phyloP scores from a whole-genome alignment of 1,284 basidiomycete species.

The Blastosporella zonata region DNA sequence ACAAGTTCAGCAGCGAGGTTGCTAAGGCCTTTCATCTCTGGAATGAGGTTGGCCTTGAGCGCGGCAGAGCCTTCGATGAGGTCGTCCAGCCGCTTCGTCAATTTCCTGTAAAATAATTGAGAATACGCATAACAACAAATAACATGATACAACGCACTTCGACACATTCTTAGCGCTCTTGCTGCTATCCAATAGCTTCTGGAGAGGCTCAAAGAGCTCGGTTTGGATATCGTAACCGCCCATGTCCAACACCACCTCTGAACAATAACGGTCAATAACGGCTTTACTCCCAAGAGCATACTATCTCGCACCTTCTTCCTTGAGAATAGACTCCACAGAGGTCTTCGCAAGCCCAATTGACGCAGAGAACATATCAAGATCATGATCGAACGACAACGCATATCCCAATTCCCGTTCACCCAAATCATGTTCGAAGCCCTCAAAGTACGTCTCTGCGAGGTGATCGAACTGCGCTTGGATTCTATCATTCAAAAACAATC shows the following conservation, averaged over 20 bases:
- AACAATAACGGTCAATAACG: background rate
- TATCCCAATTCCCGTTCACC: slow-evolving; percentile 88
- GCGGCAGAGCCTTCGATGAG: slow-evolving; percentile 70
- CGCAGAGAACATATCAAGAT: slow-evolving; percentile 89
- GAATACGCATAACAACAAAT: background rate
- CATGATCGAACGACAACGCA: slow-evolving; percentile 77
- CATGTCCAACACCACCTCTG: slow-evolving; percentile 72
- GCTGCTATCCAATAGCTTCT: slow-evolving; percentile 77
- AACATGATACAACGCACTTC: slow-evolving; percentile 47
- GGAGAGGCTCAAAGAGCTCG: slow-evolving; percentile 78
- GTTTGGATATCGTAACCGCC: slow-evolving; percentile 71
- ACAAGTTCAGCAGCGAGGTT: slow-evolving; percentile 77
- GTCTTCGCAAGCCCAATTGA: slow-evolving; percentile 88
- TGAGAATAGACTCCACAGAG: slow-evolving; percentile 66
- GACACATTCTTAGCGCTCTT: slow-evolving; percentile 79
- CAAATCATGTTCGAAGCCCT: slow-evolving; percentile 77
- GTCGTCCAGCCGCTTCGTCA: slow-evolving; percentile 81
- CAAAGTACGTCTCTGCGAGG: slow-evolving; percentile 82
- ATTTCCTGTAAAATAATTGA: slow-evolving; percentile 56
- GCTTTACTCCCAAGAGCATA: background rate
- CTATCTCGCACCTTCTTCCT: slow-evolving; percentile 63
- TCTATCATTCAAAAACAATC: slow-evolving; percentile 37
- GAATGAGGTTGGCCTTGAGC: slow-evolving; percentile 66
- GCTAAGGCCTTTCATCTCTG: slow-evolving; percentile 69
- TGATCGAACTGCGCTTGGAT: slow-evolving; percentile 91